These are phyloP conservation scores for Chrysopogon serrulatus DNA, from an alignment of 176 grass and related monocot genomes.

Conservation along the genomic window DNA sequence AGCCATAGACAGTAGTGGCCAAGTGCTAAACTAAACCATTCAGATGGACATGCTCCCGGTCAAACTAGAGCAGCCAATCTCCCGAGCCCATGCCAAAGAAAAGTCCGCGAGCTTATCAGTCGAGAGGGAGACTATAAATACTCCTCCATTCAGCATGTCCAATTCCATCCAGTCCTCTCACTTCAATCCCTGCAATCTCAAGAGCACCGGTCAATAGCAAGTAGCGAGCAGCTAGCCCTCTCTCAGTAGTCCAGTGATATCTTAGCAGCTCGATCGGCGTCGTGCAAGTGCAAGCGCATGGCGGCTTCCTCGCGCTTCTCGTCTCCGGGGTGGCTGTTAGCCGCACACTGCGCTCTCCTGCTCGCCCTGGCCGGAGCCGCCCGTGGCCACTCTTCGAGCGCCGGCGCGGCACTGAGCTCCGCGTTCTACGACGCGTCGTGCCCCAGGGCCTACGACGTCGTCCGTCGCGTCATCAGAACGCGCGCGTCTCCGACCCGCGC, in stretches of 20 bases:
- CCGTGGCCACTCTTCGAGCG: not conserved
- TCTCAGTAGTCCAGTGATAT: no score
- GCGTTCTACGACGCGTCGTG: constrained; percentile 19
- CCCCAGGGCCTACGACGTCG: not conserved
- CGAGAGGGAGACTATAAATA: not conserved
- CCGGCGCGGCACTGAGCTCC: not conserved
- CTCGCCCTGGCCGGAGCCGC: not conserved
- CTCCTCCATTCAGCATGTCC: not conserved
- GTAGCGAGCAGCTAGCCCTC: not conserved
- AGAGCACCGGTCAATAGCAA: no score
- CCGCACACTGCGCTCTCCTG: not conserved
- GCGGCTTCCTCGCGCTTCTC: not conserved
- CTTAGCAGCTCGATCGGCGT: no score
- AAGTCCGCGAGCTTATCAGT: not conserved
- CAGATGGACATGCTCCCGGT: not conserved
- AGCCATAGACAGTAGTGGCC: no score
- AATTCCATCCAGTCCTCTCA: not conserved
- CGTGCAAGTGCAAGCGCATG: not conserved
- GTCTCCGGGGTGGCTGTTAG: not conserved
- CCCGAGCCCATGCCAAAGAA: not conserved
- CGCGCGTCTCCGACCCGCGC: constrained; percentile 20
- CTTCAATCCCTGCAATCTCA: not conserved
- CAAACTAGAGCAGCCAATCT: not conserved
- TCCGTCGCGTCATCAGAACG: constrained; percentile 26
- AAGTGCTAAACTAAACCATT: not conserved